Conservation (phyloP, 2,329 filamentous ascomycete species). For the Hypoxylon sp. region DNA sequence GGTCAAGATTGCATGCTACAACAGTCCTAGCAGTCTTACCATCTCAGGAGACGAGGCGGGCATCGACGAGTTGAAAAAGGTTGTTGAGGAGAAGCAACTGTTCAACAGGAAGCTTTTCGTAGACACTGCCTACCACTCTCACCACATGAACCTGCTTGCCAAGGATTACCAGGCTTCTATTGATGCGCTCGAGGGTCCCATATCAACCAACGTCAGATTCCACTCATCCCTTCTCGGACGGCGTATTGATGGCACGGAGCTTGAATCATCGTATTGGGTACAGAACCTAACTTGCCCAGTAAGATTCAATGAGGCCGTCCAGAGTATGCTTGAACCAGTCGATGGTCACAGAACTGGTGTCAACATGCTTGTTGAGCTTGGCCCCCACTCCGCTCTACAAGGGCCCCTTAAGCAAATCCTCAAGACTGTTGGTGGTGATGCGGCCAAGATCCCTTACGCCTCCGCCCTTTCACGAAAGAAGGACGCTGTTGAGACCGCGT, state of each 20-base stretch:
- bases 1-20: slow-evolving; percentile 63
- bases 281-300: slow-evolving; percentile 60
- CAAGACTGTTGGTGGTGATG: slow-evolving; percentile 60
- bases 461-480: slow-evolving; percentile 67
- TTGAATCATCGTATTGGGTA: slow-evolving; percentile 63
- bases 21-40: slow-evolving; percentile 67
- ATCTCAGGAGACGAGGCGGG: slow-evolving; percentile 64
- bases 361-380: slow-evolving; percentile 64
- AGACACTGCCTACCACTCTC: slow-evolving; percentile 68
- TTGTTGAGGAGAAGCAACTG: slow-evolving; percentile 60
- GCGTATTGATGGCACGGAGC: slow-evolving; percentile 57
- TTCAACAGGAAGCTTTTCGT: slow-evolving; percentile 66
- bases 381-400: slow-evolving; percentile 65
- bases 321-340: slow-evolving; percentile 58
- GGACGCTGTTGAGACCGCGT: slow-evolving; percentile 62
- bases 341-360: slow-evolving; percentile 58
- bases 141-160: slow-evolving; percentile 67
- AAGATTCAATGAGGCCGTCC: slow-evolving; percentile 58
- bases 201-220: slow-evolving; percentile 58
- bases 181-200: slow-evolving; percentile 52
- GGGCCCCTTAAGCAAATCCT: slow-evolving; percentile 67
- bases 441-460: slow-evolving; percentile 61
- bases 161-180: slow-evolving; percentile 62
- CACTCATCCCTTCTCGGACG: slow-evolving; percentile 63
- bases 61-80: slow-evolving; percentile 60